Evolutionary conservation across 1,284 basidiomycete genomes (phyloP).

Genomic region (Neotropicomus parvogracilis): DNA sequence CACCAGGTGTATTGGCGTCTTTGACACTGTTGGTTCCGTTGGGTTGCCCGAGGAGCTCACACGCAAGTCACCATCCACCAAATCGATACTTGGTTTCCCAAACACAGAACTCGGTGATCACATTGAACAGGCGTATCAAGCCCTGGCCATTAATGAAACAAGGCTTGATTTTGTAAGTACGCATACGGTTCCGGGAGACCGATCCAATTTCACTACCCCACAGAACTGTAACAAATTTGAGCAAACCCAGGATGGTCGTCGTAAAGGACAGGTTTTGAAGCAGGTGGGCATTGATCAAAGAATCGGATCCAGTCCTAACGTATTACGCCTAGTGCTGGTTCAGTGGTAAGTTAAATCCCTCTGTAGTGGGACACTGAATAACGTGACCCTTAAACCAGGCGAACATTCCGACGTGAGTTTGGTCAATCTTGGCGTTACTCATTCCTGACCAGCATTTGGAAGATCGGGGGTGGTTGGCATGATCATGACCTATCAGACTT

Average conservation of each 20-base stretch:
- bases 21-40: constrained; percentile 68
- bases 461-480: constrained; percentile 68
- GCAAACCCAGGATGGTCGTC: constrained; percentile 50
- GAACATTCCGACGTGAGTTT: constrained; percentile 57
- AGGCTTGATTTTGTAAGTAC: constrained; percentile 60
- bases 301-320: constrained; percentile 3
- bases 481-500: constrained; percentile 67
- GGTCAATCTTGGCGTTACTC: background rate
- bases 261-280: constrained; percentile 56
- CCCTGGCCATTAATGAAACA: constrained; percentile 62
- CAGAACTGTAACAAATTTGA: constrained; percentile 62
- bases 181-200: background rate
- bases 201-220: background rate
- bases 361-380: background rate
- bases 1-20: constrained; percentile 63
- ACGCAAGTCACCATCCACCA: constrained; percentile 36
- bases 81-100: constrained; percentile 59
- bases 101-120: constrained; percentile 59
- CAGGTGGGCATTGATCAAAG: constrained; percentile 41
- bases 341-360: constrained; percentile 40
- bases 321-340: constrained; percentile 57
- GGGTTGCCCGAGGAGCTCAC: constrained; percentile 64
- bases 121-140: constrained; percentile 61
- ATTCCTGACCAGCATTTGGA: constrained; percentile 6
- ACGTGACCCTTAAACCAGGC: constrained; percentile 34